Evolutionary conservation across 805 yeast genomes (phyloP).

Genomic region (Spathaspora girioi): DNA sequence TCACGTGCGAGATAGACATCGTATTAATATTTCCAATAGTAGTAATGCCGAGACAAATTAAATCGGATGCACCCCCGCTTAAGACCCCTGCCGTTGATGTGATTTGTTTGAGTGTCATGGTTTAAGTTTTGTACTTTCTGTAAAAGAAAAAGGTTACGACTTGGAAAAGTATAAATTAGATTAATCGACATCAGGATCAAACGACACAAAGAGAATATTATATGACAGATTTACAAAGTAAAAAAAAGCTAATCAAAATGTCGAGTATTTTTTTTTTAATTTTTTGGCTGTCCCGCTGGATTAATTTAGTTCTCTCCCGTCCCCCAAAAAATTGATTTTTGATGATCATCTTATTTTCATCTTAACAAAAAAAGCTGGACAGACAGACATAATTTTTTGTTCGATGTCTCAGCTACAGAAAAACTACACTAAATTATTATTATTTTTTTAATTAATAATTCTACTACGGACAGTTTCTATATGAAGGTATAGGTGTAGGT

Average conservation of each 20-base stretch:
- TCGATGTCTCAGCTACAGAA: neutral
- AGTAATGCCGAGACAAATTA: no score
- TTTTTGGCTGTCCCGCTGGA: neutral
- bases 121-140: no score
- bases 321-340: neutral
- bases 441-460: neutral
- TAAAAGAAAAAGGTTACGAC: neutral
- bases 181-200: neutral
- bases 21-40: no score
- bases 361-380: neutral
- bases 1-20: neutral
- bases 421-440: neutral
- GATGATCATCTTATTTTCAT: neutral
- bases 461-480: neutral
- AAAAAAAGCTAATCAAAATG: neutral
- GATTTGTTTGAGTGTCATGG: no score
- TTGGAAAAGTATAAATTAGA: neutral
- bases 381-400: neutral
- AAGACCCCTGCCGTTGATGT: no score
- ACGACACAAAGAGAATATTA: neutral
- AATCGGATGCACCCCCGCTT: no score
- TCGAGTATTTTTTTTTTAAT: neutral
- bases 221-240: neutral
- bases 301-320: neutral
- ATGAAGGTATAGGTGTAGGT: neutral